phyloP scores from a whole-genome alignment of 2,329 filamentous ascomycete genomes.

The Penicillium sp. region DNA sequence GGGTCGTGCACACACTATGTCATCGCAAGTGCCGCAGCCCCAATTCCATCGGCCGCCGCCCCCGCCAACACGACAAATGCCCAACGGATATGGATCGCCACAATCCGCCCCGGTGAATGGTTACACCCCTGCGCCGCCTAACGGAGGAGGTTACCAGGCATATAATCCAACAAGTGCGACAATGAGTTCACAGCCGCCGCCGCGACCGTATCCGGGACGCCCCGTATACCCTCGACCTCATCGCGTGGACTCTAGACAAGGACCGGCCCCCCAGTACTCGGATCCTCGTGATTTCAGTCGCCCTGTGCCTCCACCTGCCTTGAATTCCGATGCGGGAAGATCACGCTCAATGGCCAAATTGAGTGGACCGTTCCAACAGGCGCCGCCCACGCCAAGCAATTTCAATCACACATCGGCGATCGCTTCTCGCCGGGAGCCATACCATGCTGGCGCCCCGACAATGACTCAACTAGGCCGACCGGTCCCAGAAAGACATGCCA shows the following conservation, averaged over 20 bases:
- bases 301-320: constrained; percentile 64
- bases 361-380: constrained; percentile 69
- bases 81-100: constrained; percentile 44
- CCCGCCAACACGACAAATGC: constrained; percentile 45
- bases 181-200: constrained; percentile 53
- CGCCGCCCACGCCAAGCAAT: constrained; percentile 54
- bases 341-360: constrained; percentile 88
- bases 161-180: constrained; percentile 35
- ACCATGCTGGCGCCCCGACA: constrained; percentile 57
- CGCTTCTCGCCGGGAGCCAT: constrained; percentile 75
- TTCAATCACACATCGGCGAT: constrained; percentile 69
- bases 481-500: constrained; percentile 87
- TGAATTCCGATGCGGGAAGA: constrained; percentile 82
- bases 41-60: constrained; percentile 45
- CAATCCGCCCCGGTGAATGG: constrained; percentile 34
- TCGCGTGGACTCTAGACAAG: constrained; percentile 63
- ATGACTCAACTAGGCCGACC: constrained; percentile 89
- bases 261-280: constrained; percentile 53
- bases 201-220: constrained; percentile 63
- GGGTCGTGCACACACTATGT: constrained; percentile 79
- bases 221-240: constrained; percentile 72
- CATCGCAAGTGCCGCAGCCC: constrained; percentile 50
- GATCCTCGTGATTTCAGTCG: constrained; percentile 60
- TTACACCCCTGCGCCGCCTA: constrained; percentile 40
- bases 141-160: constrained; percentile 44